Conservation (phyloP, 1,284 basidiomycete genomes). For the Meripilus lineatus region DNA sequence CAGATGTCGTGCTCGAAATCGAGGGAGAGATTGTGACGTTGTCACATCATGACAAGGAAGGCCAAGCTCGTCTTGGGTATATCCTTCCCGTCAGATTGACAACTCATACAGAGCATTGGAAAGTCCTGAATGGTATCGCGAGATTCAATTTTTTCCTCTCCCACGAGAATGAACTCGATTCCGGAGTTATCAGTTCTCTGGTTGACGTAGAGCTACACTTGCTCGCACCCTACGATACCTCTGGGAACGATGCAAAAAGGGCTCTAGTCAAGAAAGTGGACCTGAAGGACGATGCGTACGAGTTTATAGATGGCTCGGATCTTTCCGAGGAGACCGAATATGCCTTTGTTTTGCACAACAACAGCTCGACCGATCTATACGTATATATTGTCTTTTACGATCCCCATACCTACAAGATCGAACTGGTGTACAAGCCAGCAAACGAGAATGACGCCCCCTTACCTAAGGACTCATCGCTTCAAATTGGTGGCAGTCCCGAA, state of each 20-base stretch:
- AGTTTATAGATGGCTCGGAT: background rate
- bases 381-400: conserved; percentile 10
- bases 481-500: conserved; percentile 12
- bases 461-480: conserved; percentile 4
- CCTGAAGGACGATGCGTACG: conserved; percentile 9
- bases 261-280: background rate
- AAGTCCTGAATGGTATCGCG: conserved; percentile 7
- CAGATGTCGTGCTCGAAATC: conserved; percentile 6
- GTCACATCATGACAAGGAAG: conserved; percentile 1
- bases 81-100: background rate
- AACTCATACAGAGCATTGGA: conserved; percentile 5
- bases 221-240: conserved; percentile 1
- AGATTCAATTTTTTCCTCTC: conserved; percentile 12
- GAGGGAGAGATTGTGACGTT: conserved; percentile 8
- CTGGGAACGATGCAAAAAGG: background rate
- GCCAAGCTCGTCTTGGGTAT: background rate
- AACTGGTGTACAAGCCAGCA: conserved; percentile 7
- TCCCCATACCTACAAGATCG: conserved; percentile 10
- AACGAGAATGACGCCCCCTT: conserved; percentile 8
- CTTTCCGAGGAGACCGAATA: conserved; percentile 4
- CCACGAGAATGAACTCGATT: conserved; percentile 1
- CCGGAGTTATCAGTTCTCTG: no score
- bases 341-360: conserved; percentile 11
- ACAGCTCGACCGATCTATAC: conserved; percentile 2
- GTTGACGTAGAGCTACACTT: conserved; percentile 7